Base-by-base conservation (phyloP, 192 early-diverging fungal species). In the Mortierella claussenii region DNA sequence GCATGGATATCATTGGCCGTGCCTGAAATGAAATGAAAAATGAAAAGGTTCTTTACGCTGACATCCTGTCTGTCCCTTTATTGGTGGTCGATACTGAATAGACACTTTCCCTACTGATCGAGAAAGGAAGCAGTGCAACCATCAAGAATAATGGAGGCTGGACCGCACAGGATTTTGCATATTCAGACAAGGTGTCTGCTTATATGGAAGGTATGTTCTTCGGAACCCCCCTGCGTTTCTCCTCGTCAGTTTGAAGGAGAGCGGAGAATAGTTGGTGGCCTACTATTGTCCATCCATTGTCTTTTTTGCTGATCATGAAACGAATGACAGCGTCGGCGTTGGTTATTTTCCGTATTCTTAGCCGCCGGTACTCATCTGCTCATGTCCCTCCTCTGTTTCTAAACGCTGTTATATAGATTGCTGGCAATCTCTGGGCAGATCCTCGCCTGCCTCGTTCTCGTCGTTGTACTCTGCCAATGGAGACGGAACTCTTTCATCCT, bases 71-170 rank as follows among this genome's bases (percentile, higher is more conserved):
- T n/a, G 21, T 49, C 7, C 49, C 8, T 49, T n/a, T 60, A 23
- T 60, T 50, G n/a, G n/a, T n/a, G n/a, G n/a, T n/a, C n/a, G n/a
- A n/a, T n/a, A n/a, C n/a, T 30, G 0, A 32, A 8, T 61, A 69
- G 64, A 76, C 73, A 20, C 60, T 76, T 17, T 18, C 65, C 10
- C 37, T 76, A 3, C 40, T 76, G 58, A 66, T 76, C 31, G 65
- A 76, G 18, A 66, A 56, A 44, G 73, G 73, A 43, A 59, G 64
- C 47, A 76, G 64, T 23, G 34, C 64, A 1, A 56, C 73, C 6
- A 67, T 67, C 53, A 76, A 76, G 59, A 76, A 76, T 59, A 76
- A 76, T 54, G 64, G 73, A 43, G 73, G 73, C 47, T 76, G 73
- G 73, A 76, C 73, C 46, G 64, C 73, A 1, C 58, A 61, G 44